Base-by-base conservation (phyloP, 2,329 filamentous ascomycete species). In the Chrysoporthe deuterocubensis region DNA sequence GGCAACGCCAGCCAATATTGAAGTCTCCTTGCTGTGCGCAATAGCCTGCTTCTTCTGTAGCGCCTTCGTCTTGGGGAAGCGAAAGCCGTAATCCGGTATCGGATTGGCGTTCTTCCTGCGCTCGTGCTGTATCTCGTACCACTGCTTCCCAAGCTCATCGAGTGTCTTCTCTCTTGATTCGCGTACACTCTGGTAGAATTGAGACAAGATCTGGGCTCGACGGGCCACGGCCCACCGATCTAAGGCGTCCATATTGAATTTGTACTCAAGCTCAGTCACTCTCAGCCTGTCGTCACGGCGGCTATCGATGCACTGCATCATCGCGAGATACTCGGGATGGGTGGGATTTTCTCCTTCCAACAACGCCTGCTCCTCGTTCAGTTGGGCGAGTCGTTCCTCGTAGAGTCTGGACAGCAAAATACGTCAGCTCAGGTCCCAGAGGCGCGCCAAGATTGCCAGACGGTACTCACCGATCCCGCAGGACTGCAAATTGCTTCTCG, bases 21-120 rank as follows among this genome's bases (percentile, higher is more conserved):
- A 97, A 4, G 99, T 94, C 77, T 99, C 96, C 72, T 91, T 92
- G 77, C 97, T 98, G 81, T 98, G 98, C 59, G 94, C 92, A 62
- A 94, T 87, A 73, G 97, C 94, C 71, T 97, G 92, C 70, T 89
- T 86, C 69, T 97, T 87, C 74, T 95, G 92, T 74, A 94, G 90
- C 40, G 90, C 87, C 70, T 90, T 88, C 71, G 90, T 90, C 62
- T 90, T 88, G 8, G 93, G 92, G 76, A 96, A 96, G 65, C 91
- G 88, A 72, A 96, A 87, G 67, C 91, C 90, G 76, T 92, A 97
- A 73, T 96, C 92, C 52, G 92, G 89, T 71, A 94, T 88, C 69
- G 91, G 90, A 74, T 92, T 91, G 70, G 93, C 91, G 70, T 90
- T 91, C 21, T 76, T 75, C 63, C 78, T 72, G 67, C 96, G 89